Evolutionary conservation across 108 stramenopile genomes (phyloP), one percentile per base, ranked within the genome.

Genomic region (Pseudonitzschia multistriata): DNA sequence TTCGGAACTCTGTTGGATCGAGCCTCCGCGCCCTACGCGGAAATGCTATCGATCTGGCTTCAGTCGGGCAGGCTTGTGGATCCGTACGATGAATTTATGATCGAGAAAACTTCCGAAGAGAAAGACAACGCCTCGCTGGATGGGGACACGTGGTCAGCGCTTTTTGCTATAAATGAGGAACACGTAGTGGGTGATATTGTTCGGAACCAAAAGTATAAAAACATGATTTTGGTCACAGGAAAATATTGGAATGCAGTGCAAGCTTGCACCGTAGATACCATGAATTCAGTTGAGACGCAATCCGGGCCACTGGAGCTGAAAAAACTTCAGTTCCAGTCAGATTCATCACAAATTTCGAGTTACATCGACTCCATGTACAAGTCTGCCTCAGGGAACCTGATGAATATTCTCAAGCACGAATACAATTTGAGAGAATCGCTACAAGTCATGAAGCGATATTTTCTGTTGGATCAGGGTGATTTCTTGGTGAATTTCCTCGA

Each of bases 381-480:
- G 25, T 74, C 63, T 55, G 93, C 96, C 22, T 90, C 92, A n/a
- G 63, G 70, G 28, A 68, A 66, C 3, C 75, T 97, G 52, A 83
- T 95, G 21, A 57, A 82, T 36, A 50, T 96, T 24, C 77, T 97
- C 50, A 49, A 90, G 60, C 54, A 83, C 17, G 67, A 94, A 45
- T 86, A 79, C 52, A 71, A 82, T 39, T 52, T 92, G 25, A 63
- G 79, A 42, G 80, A 83, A 14, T 88, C 91, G 3, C 83, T 99
- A 60, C 76, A 72, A 17, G 74, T 89, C 24, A 86, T 99, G 85
- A 93, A 95, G 71, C 90, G 89, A 52, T 98, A 94, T 81, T 98
- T 99, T 62, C 80, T 99, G 22, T 74, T 98, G n/a, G 97, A 96
- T 67, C 96, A 97, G 74, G 99, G 99, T 8, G 99, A 99, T 71